phyloP scores from a whole-genome alignment of 1,284 basidiomycete species.

The Blastosporella zonata region DNA sequence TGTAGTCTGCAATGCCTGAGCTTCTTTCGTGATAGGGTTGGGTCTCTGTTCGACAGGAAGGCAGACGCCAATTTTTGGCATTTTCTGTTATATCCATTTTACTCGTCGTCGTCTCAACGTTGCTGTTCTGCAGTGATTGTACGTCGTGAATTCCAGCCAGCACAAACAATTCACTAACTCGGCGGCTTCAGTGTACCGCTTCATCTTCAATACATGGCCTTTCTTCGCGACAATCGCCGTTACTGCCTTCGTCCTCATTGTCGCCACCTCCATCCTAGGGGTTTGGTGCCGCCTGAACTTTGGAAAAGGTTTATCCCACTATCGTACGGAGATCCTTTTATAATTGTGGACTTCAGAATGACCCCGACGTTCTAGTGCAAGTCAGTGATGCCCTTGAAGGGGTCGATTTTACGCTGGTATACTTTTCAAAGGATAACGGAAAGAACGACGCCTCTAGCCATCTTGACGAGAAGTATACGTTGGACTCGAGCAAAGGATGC shows the following conservation, averaged over 20 bases:
- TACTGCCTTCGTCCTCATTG: slow-evolving; percentile 38
- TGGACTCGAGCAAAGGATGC: neutral
- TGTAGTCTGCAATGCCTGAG: slow-evolving; percentile 1
- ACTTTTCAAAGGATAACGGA: slow-evolving; percentile 30
- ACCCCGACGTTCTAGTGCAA: slow-evolving; percentile 28
- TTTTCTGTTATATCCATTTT: slow-evolving; percentile 43
- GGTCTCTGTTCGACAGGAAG: slow-evolving; percentile 46
- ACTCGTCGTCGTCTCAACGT: slow-evolving; percentile 38
- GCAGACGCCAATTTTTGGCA: slow-evolving; percentile 35
- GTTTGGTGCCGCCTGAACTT: slow-evolving; percentile 48
- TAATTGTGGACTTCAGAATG: neutral
- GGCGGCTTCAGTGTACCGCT: slow-evolving; percentile 38
- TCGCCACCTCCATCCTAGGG: slow-evolving; percentile 40
- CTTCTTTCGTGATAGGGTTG: slow-evolving; percentile 40
- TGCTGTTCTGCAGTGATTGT: slow-evolving; percentile 43
- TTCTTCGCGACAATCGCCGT: slow-evolving; percentile 48
- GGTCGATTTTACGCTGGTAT: slow-evolving; percentile 39
- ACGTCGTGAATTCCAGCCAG: slow-evolving; percentile 18
- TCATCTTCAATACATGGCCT: slow-evolving; percentile 45
- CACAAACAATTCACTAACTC: neutral
- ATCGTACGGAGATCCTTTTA: slow-evolving; percentile 31
- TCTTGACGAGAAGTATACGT: slow-evolving; percentile 8
- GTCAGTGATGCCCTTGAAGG: slow-evolving; percentile 38
- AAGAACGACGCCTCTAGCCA: slow-evolving; percentile 6
- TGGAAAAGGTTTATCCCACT: slow-evolving; percentile 48